These are phyloP conservation scores for Moricandia arvensis DNA, from an alignment of 345 rosid genomes.

Conservation along the genomic window DNA sequence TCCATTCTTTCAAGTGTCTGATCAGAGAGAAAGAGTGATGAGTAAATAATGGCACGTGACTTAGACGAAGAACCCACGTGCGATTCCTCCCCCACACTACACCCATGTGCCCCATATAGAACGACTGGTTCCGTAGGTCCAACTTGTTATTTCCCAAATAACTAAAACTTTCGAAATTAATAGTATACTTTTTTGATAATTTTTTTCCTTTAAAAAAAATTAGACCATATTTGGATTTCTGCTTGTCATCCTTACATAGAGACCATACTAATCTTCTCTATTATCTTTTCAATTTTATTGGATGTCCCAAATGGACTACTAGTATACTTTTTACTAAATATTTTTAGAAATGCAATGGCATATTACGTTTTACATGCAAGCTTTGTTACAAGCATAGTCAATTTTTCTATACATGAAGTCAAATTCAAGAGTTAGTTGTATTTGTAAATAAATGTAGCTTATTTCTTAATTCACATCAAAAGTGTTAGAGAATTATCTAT, in stretches of 20 bases:
- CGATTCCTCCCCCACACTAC: conserved; percentile 28
- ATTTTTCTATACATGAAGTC: neutral
- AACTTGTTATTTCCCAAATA: conserved; percentile 34
- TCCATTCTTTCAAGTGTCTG: conserved; percentile 23
- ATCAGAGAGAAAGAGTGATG: conserved; percentile 35
- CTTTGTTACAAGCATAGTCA: too few relatives aligned
- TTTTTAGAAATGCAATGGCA: neutral
- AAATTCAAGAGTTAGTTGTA: neutral
- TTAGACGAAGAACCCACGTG: conserved; percentile 42
- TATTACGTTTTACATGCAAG: too few relatives aligned
- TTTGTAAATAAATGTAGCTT: neutral
- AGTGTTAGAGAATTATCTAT: neutral
- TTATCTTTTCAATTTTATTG: too few relatives aligned
- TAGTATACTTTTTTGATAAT: neutral
- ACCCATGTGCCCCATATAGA: conserved; percentile 49
- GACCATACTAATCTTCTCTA: too few relatives aligned
- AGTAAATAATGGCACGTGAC: conserved; percentile 68
- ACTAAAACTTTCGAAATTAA: neutral
- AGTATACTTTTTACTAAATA: too few relatives aligned
- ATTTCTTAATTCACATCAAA: too few relatives aligned
- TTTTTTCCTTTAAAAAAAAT: too few relatives aligned
- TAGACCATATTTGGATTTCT: too few relatives aligned
- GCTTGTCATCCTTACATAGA: too few relatives aligned
- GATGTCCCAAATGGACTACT: too few relatives aligned
- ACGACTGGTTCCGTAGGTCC: conserved; percentile 49